Base-by-base conservation (phyloP, 805 yeast species). In the Kuraishia borneana region DNA sequence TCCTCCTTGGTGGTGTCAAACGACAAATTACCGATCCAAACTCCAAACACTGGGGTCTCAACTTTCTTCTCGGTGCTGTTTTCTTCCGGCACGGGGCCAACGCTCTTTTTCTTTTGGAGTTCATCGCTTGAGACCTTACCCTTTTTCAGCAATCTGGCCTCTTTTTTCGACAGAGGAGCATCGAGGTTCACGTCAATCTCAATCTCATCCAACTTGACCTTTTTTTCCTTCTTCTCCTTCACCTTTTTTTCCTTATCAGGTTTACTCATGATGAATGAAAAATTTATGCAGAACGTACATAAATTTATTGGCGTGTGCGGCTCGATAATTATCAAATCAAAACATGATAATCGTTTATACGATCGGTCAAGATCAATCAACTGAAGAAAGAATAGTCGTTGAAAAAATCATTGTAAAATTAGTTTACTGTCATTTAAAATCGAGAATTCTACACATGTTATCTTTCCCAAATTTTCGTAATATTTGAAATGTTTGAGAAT, bases 21-120 rank as follows among this genome's bases (percentile, higher is more conserved):
- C 0, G 95, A 68, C 42, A 92, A 58, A 53, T 92, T 92, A 29
- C 98, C 98, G 31, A 92, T 72, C 98, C 98, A 92, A 23, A 87
- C 92, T 30, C 94, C 94, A 46, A 60, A 71, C 36, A 68, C 72
- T 4, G 78, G 68, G 48, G 64, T 64, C 34, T 49, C 50, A 4
- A 51, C 53, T n/a, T 47, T 51, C 14, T 47, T 59, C 18, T 47
- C 50, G 12, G 30, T 21, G 14, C 34, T 26, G 26, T 39, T 16
- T 10, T 33, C 42, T 16, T 44, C 40, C 5, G 38, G 23, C 28
- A 35, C 36, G 6, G 63, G 62, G 37, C 58, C 46, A 34, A 62
- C 36, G 52, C 60, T 45, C 28, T 25, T 25, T 38, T 45, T 46
- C 30, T 50, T 47, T 39, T 67, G 64, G 16, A 76, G 49, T 45